Evolutionary conservation across 2,329 filamentous ascomycete genomes (phyloP), one percentile per base, ranked within the genome.

Genomic region (Alternaria consortialis): DNA sequence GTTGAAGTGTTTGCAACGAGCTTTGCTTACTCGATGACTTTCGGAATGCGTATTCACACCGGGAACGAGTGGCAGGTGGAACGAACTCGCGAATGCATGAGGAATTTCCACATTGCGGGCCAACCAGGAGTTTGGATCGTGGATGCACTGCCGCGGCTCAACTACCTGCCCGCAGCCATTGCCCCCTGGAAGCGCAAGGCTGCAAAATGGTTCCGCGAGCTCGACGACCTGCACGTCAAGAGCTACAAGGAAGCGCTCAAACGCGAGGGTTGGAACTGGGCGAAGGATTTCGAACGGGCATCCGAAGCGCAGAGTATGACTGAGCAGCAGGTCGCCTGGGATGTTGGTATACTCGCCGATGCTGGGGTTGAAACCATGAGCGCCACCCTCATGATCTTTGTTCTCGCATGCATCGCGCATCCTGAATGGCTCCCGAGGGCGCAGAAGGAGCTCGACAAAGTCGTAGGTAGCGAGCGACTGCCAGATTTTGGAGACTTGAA

Each of bases 91-190:
- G 31, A 64, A 25, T 62, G 58, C 12, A 27, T 71, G 1, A 37
- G 66, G 13, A 71, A 70, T 39, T 60, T 72, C 9, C 32, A 34
- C 1, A 47, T 56, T 23, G 68, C 65, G 5, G 73, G 60, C 1
- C 71, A 77, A 40, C 68, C 79, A 1, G 79, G 80, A 4, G 67
- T 69, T 0, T 77, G 77, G 66, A 64, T 83, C 1, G 80, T 82
- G 1, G 82, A 84, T 59, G 70, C 76, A 0, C 70, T 84, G 31
- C 82, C 82, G 0, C 39, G 71, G 4, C 75, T 84, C 2, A 81
- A 84, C 53, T 17, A 69, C 29, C 71, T 84, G 1, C 83, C 83
- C 0, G 56, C 48, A 0, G n/a, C 61, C 62, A 8, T 63, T 84
- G 0, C 75, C 1, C 73, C 72, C 7, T 80, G 73, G 73, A 71